Conservation (phyloP, 352 stramenopile species). For the Phytophthora pini region DNA sequence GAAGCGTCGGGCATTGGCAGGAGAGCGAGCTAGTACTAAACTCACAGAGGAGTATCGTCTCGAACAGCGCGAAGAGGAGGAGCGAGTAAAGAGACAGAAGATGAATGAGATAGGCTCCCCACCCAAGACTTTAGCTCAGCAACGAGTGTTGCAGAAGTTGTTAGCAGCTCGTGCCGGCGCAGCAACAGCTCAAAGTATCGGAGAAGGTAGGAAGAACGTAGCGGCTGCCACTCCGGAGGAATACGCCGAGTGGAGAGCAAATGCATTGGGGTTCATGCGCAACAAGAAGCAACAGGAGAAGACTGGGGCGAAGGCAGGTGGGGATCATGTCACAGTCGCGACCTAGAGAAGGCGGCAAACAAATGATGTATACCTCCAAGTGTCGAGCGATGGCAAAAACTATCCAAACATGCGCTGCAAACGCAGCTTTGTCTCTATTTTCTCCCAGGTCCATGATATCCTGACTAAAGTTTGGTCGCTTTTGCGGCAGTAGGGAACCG, state of each 20-base stretch:
- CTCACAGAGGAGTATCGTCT: slow-evolving; percentile 26
- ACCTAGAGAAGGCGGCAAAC: slow-evolving; percentile 5
- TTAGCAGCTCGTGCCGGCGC: slow-evolving; percentile 9
- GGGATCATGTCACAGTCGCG: slow-evolving; percentile 9
- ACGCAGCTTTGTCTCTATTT: slow-evolving; percentile 27
- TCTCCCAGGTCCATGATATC: neutral
- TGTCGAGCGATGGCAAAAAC: neutral
- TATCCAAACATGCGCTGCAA: slow-evolving; percentile 14
- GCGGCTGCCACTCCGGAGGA: slow-evolving; percentile 32
- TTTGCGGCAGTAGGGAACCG: slow-evolving; percentile 56
- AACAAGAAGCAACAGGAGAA: slow-evolving; percentile 32
- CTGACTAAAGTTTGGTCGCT: slow-evolving; percentile 52
- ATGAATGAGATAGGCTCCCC: slow-evolving; percentile 14
- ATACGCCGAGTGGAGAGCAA: slow-evolving; percentile 42
- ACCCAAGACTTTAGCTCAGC: slow-evolving; percentile 23
- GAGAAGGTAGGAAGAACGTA: neutral
- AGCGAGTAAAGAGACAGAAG: slow-evolving; percentile 35
- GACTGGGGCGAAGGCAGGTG: neutral
- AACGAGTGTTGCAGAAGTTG: slow-evolving; percentile 30
- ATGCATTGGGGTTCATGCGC: slow-evolving; percentile 38
- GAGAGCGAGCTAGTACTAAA: slow-evolving; percentile 23
- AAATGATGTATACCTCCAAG: neutral
- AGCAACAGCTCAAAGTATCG: slow-evolving; percentile 6
- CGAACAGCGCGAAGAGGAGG: slow-evolving; percentile 37
- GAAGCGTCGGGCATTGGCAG: slow-evolving; percentile 30